A percentile compares a stretch with the other conserved stretches of the same genome.
Conservation (phyloP, 2,329 filamentous ascomycete genomes). For the Trichoderma sp. region DNA sequence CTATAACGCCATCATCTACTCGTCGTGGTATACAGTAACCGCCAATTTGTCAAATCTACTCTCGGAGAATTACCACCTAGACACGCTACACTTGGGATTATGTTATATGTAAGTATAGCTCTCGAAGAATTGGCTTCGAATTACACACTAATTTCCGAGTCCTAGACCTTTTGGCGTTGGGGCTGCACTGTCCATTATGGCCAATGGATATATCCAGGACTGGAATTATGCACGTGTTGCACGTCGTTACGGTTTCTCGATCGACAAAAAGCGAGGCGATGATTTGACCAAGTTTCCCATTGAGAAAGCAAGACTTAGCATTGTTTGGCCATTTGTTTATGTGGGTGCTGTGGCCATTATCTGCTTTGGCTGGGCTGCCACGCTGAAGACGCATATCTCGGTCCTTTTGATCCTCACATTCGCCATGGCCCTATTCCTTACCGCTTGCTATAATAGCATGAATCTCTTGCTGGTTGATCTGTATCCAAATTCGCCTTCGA, state of each 20-base stretch:
- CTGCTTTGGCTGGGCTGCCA: not conserved
- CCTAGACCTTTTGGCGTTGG: not conserved
- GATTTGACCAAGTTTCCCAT: not conserved
- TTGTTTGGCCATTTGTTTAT: conserved; percentile 9
- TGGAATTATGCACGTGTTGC: not conserved
- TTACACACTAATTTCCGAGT: not conserved
- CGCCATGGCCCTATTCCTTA: conserved; percentile 5
- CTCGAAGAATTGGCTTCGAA: not conserved
- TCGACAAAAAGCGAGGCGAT: conserved; percentile 9
- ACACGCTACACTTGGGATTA: not conserved
- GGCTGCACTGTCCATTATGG: not conserved
- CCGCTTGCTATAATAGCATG: conserved; percentile 14
- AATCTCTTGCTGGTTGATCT: conserved; percentile 13
- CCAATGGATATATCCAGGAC: conserved; percentile 4
- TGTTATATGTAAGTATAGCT: not conserved
- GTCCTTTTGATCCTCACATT: conserved; percentile 8
- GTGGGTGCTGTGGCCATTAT: not conserved
- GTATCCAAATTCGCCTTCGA: not conserved
- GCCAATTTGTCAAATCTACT: not conserved
- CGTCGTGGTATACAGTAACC: not conserved
- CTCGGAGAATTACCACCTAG: not conserved
- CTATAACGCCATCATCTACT: not conserved
- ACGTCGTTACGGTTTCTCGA: not conserved
- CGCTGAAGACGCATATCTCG: not conserved
- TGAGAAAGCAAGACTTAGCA: not conserved